Percentiles rank a stretch among this genome's conserved stretches.
Evolutionary conservation across 306 rosid species (phyloP).

Genomic region (Dryas alaskensis): DNA sequence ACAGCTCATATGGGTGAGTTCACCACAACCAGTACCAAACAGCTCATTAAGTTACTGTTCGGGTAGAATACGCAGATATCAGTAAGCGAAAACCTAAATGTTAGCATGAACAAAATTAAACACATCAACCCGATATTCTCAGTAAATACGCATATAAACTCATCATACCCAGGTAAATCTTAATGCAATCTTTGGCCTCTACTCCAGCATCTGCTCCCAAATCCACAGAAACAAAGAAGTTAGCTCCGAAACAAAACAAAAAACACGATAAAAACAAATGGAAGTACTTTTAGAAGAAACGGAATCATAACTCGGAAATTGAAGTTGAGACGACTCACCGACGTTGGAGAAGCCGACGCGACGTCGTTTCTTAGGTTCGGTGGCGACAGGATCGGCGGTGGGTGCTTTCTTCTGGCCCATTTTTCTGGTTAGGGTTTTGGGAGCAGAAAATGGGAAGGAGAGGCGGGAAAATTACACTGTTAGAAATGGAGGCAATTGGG

Average conservation of each 20-base stretch:
- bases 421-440: constrained; percentile 56
- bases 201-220: constrained; percentile 59
- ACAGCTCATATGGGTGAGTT: background rate
- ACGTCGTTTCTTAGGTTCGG: constrained; percentile 60
- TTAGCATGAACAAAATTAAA: constrained; percentile 4
- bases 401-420: constrained; percentile 74
- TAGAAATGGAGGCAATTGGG: background rate
- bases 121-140: background rate
- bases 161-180: constrained; percentile 67
- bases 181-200: constrained; percentile 78
- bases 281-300: background rate
- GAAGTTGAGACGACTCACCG: constrained; percentile 31
- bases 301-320: background rate
- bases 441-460: constrained; percentile 49
- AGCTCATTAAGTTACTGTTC: background rate
- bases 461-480: constrained; percentile 54
- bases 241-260: background rate
- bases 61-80: background rate
- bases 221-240: constrained; percentile 16
- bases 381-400: constrained; percentile 33
- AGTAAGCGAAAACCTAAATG: background rate
- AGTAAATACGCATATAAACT: background rate
- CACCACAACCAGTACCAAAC: background rate
- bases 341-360: constrained; percentile 62
- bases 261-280: background rate